Evolutionary conservation across 768 basidiomycete genomes (phyloP), one percentile per base, ranked within the genome.

Genomic region (Infundibulicybe gibba): DNA sequence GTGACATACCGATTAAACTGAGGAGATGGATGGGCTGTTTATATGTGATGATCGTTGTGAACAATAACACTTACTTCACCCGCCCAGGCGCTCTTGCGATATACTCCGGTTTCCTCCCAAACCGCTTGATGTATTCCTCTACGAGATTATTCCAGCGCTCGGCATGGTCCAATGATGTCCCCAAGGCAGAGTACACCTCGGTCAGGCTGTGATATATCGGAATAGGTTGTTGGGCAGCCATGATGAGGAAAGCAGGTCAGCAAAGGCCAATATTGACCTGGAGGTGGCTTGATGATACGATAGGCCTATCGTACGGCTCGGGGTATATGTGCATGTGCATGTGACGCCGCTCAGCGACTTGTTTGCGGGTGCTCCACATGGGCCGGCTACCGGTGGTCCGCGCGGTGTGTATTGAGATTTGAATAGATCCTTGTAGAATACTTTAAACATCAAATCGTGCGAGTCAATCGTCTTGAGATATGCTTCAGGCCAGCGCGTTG

Each of bases 31-130:
- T 39, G 17, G 10, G 10, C 35, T n/a, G 35, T 19, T n/a, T 6
- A 38, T 14, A 38, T 4, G 3, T 38, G 35, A 25, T 25, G 8
- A 25, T 8, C 25, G 8, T 25, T 8, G 8, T 25, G 35, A 10
- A 19, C 10, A 10, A 38, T 38, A 6, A 38, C 17, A 68, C 71
- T 58, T 54, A 88, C 87, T 92, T 91, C 41, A 92, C 82, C 50
- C 89, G 77, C 6, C 90, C 90, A 1, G 89, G 90, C 5, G 90
- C 88, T 57, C 88, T 70, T 6, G 79, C 78, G 54, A 91, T 87
- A 53, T 83, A 83, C 4, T 77, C 68, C 11, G 89, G 87, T 44
- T 76, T 79, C 50, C 72, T 71, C 5, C 85, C 85, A 53, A 87
- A 90, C 48, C 80, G 73, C 45, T 59, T 66, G 55, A 75, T 68